phyloP scores from a whole-genome alignment of 192 early-diverging fungal species.

The Oehlia diaphana region DNA sequence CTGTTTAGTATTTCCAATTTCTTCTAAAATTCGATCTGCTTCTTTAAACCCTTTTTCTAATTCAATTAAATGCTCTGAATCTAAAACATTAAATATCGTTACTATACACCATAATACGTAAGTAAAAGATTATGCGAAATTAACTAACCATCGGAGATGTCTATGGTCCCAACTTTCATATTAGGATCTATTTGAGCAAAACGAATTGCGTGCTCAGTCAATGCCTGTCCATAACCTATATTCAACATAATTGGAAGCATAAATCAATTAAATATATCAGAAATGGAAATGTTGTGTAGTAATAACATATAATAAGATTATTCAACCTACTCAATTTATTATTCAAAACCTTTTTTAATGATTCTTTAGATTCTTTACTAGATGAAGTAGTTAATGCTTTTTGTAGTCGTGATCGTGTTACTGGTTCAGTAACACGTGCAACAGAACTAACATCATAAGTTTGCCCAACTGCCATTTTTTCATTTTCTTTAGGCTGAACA shows the following conservation, averaged over 20 bases:
- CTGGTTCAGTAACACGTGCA: slow-evolving; percentile 56
- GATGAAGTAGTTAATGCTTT: slow-evolving; percentile 53
- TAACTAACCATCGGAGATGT: slow-evolving; percentile 48
- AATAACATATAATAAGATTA: not conserved
- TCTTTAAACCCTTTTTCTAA: slow-evolving; percentile 68
- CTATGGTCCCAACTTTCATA: slow-evolving; percentile 60
- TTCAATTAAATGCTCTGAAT: slow-evolving; percentile 57
- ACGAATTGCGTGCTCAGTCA: slow-evolving; percentile 82
- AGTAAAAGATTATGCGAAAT: not conserved
- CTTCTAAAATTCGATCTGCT: slow-evolving; percentile 69
- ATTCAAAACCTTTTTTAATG: slow-evolving; percentile 67
- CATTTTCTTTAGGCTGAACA: slow-evolving; percentile 77
- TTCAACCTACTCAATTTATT: slow-evolving; percentile 47
- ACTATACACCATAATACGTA: too few relatives aligned
- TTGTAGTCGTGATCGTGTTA: slow-evolving; percentile 53
- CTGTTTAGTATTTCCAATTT: slow-evolving; percentile 47
- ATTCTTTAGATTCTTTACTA: slow-evolving; percentile 69
- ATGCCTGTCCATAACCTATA: slow-evolving; percentile 80
- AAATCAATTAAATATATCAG: slow-evolving; percentile 3
- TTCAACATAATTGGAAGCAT: too few relatives aligned
- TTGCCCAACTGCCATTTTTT: slow-evolving; percentile 82
- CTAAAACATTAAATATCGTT: slow-evolving; percentile 2
- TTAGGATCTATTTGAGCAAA: slow-evolving; percentile 65
- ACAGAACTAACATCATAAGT: slow-evolving; percentile 65
- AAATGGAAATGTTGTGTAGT: not conserved